Percentiles rank a stretch among this genome's conserved stretches.
These are phyloP conservation scores for Podosphaera xanthii DNA, from an alignment of 2,329 filamentous ascomycete species.

Conservation along the genomic window DNA sequence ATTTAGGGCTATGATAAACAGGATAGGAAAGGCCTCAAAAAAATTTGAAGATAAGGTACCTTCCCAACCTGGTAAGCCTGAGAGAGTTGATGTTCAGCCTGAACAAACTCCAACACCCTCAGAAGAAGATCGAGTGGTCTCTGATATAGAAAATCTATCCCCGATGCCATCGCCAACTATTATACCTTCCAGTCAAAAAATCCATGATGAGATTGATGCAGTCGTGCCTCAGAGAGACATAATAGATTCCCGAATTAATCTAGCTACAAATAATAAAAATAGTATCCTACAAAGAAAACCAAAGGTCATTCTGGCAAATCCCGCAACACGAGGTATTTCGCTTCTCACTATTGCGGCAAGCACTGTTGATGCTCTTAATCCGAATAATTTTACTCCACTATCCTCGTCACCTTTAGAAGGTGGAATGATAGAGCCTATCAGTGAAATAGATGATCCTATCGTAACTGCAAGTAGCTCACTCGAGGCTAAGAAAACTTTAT, in stretches of 20 bases:
- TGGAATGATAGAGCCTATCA: slow-evolving; percentile 1
- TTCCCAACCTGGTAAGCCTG: neutral
- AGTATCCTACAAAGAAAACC: neutral
- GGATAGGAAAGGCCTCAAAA: neutral
- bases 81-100: neutral
- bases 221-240: neutral
- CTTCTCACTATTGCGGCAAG: slow-evolving; percentile 8
- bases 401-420: slow-evolving; percentile 4
- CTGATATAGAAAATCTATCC: neutral
- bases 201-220: neutral
- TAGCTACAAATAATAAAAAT: neutral
- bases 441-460: neutral
- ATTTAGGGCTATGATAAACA: slow-evolving; percentile 5
- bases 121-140: neutral
- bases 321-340: slow-evolving; percentile 12
- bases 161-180: neutral
- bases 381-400: slow-evolving; percentile 5
- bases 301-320: slow-evolving; percentile 9
- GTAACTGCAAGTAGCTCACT: neutral
- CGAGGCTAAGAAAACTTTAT: neutral
- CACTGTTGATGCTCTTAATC: slow-evolving; percentile 7
- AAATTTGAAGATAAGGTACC: neutral
- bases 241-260: neutral
- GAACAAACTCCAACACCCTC: neutral
- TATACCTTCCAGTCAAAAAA: neutral